Base-by-base conservation (phyloP, 495 filamentous ascomycete species). In the Penicillium egyptiacum region DNA sequence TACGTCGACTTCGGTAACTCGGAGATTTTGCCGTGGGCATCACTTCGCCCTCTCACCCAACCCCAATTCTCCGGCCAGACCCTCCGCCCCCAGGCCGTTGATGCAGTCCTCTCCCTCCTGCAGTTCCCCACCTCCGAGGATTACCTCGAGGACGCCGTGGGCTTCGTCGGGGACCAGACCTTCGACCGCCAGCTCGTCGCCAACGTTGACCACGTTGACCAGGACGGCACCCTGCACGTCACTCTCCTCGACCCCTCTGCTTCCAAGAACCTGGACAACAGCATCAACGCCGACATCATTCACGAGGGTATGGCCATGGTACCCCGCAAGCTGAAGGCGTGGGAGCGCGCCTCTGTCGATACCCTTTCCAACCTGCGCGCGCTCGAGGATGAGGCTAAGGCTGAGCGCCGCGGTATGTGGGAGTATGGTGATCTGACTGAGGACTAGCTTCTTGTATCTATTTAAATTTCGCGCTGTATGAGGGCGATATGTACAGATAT, bases 1-100 rank as follows among this genome's bases (percentile, higher is more conserved):
- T 99, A 96, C 75, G 84, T 98, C 59, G 95, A 99, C 74, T 99
- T 93, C 71, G 95, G 95, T 57, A 98, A 99, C 80, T 86, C 84
- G 20, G 95, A 98, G 76, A 83, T 83, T 64, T 75, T 93, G 35
- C 86, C 91, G 3, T 98, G 91, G 90, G 83, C 84, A 10, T 77
- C 79, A 44, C 85, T 99, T 23, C 87, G 94, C 22, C 83, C 92
- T 26, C 80, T 98, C 28, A 80, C 81, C 47, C 85, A 89, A 64
- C 72, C 86, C 5, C 87, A 92, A 67, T 98, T 96, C 80, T 81
- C 79, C 12, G 72, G 81, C 16, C 83, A 88, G 70, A 90, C 86
- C 71, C 85, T 99, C 31, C 88, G 87, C 63, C 75, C 90, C 0
- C 95, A 99, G 74, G 93, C 95, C 11, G 71, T 86, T 0, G 95